Conservation (phyloP, 2,329 filamentous ascomycete species). For the Dactylonectria estremocensis region DNA sequence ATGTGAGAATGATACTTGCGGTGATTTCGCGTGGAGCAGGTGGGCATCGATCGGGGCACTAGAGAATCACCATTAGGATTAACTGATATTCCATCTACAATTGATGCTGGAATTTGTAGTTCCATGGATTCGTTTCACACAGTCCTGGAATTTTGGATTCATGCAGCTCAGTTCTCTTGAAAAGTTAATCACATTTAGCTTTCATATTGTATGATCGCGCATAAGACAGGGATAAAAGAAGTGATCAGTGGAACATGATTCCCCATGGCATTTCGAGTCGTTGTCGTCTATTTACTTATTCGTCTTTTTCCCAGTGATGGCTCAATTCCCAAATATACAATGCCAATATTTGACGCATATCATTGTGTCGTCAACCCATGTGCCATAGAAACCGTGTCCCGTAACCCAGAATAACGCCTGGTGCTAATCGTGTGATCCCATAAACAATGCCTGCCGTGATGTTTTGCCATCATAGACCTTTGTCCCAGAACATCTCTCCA, state of each 20-base stretch:
- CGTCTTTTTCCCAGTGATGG: neutral
- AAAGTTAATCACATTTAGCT: too few species aligned
- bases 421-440: neutral
- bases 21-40: too few species aligned
- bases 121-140: too few species aligned
- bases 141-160: too few species aligned
- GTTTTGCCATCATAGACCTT: neutral
- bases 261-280: neutral
- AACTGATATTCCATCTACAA: too few species aligned
- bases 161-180: too few species aligned
- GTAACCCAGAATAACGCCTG: constrained; percentile 12
- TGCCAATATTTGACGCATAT: constrained; percentile 15
- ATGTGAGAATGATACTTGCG: too few species aligned
- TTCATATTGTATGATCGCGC: neutral
- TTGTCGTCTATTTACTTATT: constrained; percentile 8
- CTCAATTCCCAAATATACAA: constrained; percentile 7
- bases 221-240: neutral
- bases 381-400: constrained; percentile 8
- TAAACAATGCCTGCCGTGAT: neutral
- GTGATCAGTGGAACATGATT: neutral
- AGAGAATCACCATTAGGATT: too few species aligned
- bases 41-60: too few species aligned
- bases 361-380: constrained; percentile 18
- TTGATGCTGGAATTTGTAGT: too few species aligned
- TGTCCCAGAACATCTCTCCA: neutral